Evolutionary conservation across 2,329 filamentous ascomycete genomes (phyloP).

Genomic region (Beauveria asiatica): DNA sequence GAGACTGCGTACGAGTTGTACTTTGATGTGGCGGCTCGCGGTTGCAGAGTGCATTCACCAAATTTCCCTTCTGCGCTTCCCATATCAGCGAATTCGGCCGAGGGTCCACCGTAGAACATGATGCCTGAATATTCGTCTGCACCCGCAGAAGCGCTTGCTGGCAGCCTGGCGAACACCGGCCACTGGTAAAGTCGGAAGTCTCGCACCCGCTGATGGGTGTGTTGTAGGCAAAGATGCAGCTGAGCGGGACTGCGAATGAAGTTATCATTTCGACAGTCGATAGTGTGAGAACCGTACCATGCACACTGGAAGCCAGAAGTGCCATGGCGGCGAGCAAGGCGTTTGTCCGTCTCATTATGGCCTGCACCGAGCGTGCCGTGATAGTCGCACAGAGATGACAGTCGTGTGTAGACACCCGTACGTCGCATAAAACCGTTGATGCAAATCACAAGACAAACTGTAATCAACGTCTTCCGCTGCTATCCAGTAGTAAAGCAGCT

Average conservation of each 20-base stretch:
- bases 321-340: neutral
- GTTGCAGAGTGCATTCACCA: constrained; percentile 29
- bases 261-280: constrained; percentile 33
- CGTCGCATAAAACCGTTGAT: neutral
- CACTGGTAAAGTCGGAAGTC: constrained; percentile 26
- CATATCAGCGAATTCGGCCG: constrained; percentile 26
- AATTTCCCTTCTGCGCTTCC: constrained; percentile 27
- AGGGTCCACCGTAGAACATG: constrained; percentile 19
- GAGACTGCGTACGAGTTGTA: neutral
- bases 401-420: too few relatives aligned
- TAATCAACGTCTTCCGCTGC: neutral
- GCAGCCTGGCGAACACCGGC: constrained; percentile 31
- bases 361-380: neutral
- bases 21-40: neutral
- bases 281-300: constrained; percentile 19
- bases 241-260: constrained; percentile 26
- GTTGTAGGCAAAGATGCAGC: constrained; percentile 35
- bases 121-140: constrained; percentile 22
- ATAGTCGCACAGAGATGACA: neutral
- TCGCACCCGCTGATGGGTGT: constrained; percentile 30
- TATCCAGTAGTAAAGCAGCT: neutral
- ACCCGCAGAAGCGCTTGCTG: constrained; percentile 20
- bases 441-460: neutral
- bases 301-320: neutral
- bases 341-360: neutral